These are phyloP conservation scores for Yarrowia keelungensis DNA, from an alignment of 805 yeast species.

Conservation along the genomic window DNA sequence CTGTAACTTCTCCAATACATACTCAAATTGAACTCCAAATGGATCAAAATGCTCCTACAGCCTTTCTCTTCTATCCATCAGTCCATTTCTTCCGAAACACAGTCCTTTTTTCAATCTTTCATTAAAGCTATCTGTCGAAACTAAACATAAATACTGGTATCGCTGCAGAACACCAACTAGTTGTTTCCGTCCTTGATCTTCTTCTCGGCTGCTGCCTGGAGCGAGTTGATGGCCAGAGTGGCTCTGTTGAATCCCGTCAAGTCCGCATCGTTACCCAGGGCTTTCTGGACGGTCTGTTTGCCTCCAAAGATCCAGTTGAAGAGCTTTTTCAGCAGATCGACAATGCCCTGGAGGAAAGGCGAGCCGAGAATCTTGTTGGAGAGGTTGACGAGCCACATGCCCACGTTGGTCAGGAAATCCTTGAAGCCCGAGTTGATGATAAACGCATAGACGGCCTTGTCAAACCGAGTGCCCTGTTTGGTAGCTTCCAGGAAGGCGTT, in stretches of 20 bases:
- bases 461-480: conserved; percentile 30
- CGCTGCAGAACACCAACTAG: neutral
- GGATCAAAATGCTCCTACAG: no score
- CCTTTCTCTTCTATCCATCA: no score
- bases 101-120: no score
- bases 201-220: conserved; percentile 26
- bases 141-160: neutral
- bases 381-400: conserved; percentile 21
- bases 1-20: no score
- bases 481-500: conserved; percentile 29
- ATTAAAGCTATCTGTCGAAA: neutral
- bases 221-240: conserved; percentile 11
- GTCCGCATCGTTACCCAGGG: conserved; percentile 7
- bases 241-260: conserved; percentile 24
- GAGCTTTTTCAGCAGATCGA: conserved; percentile 27
- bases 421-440: conserved; percentile 32
- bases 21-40: no score
- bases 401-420: conserved; percentile 23
- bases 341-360: conserved; percentile 19
- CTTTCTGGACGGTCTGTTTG: conserved; percentile 15
- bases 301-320: conserved; percentile 1
- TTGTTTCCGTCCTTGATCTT: conserved; percentile 4
- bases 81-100: no score
- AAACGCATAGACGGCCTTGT: conserved; percentile 31
- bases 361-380: conserved; percentile 37